Conservation (phyloP, 2,329 filamentous ascomycete species). For the Cordyceps javanica region DNA sequence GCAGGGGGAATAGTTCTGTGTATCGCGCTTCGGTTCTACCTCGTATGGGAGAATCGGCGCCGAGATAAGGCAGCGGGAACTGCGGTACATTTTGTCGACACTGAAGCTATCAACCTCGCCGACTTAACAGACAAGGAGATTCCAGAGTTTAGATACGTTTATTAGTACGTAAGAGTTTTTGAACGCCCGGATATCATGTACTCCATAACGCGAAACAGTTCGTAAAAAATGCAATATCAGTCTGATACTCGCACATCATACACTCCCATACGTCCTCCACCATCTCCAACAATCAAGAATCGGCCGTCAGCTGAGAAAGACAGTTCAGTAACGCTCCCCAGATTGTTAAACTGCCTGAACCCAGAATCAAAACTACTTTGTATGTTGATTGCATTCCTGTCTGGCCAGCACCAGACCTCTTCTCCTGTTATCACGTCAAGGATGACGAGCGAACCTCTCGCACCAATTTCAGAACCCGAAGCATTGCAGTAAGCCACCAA, state of each 20-base stretch:
- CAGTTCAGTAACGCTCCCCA: slow-evolving; percentile 31
- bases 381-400: slow-evolving; percentile 23
- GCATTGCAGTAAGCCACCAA: slow-evolving; percentile 35
- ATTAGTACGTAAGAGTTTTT: slow-evolving; percentile 16
- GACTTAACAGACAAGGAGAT: slow-evolving; percentile 53
- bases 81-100: slow-evolving; percentile 2
- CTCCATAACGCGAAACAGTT: neutral
- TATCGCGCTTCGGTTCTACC: slow-evolving; percentile 43
- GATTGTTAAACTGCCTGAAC: slow-evolving; percentile 27
- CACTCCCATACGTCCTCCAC: slow-evolving; percentile 28
- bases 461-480: slow-evolving; percentile 25
- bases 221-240: neutral
- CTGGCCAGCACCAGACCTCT: slow-evolving; percentile 34
- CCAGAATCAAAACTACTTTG: slow-evolving; percentile 19
- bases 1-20: slow-evolving; percentile 37
- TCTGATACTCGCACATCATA: slow-evolving; percentile 27
- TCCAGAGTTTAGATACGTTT: slow-evolving; percentile 46
- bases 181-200: neutral
- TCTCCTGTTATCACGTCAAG: slow-evolving; percentile 32
- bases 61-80: slow-evolving; percentile 33
- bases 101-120: slow-evolving; percentile 1
- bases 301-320: slow-evolving; percentile 32
- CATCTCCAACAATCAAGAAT: slow-evolving; percentile 30
- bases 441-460: slow-evolving; percentile 28
- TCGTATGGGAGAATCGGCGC: slow-evolving; percentile 45